Conservation (phyloP, 1,139 yeast species). For the Casaregolazyma suthepensis region DNA sequence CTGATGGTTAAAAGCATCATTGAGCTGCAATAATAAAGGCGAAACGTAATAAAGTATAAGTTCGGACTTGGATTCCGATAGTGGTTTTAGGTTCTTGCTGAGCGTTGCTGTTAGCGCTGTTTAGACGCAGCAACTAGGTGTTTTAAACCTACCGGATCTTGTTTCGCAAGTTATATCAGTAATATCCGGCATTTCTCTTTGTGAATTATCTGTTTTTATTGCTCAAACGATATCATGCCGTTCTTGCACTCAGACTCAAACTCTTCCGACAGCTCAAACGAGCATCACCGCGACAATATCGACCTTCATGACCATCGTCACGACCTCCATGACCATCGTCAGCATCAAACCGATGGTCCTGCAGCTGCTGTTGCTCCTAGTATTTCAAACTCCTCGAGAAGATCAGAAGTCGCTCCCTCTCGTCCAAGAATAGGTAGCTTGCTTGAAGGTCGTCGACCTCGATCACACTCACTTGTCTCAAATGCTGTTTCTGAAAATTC, state of each 20-base stretch:
- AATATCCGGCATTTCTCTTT: neutral
- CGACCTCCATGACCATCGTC: neutral
- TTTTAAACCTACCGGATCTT: neutral
- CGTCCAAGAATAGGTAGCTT: neutral
- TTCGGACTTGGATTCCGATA: neutral
- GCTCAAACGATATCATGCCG: neutral
- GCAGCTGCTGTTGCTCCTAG: neutral
- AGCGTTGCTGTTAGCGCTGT: neutral
- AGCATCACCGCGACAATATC: neutral
- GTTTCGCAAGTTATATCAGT: too few relatives aligned
- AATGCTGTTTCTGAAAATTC: conserved; percentile 23
- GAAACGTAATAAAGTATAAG: neutral
- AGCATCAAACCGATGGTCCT: neutral
- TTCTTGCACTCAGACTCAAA: neutral
- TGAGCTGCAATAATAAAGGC: neutral
- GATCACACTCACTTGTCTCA: conserved; percentile 20
- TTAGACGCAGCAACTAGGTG: neutral
- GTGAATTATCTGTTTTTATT: neutral
- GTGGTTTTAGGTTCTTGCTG: neutral
- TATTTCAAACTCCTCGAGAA: neutral
- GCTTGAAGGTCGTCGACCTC: neutral
- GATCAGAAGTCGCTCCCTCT: neutral
- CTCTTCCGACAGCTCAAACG: neutral
- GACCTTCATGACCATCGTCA: neutral
- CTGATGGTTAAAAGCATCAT: neutral